These are phyloP conservation scores for Pythium utonaiense DNA, from an alignment of 352 stramenopile species.

Conservation along the genomic window DNA sequence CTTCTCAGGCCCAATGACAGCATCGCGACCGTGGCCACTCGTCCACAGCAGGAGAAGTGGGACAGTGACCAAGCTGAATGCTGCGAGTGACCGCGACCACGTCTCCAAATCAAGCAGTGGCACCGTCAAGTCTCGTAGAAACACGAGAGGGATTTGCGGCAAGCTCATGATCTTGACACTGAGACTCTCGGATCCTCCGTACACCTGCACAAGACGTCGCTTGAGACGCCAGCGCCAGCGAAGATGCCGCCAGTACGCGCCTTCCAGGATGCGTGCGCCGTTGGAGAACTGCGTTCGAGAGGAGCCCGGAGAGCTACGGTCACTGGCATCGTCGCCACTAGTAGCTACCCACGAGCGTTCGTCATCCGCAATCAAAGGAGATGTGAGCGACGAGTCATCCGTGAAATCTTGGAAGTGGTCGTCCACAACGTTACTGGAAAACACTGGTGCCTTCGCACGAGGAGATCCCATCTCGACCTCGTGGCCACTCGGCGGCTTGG, in stretches of 20 bases:
- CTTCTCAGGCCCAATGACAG: constrained; percentile 23
- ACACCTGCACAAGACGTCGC: constrained; percentile 42
- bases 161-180: constrained; percentile 48
- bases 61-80: constrained; percentile 76
- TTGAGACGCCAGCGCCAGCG: constrained; percentile 68
- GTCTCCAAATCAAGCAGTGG: constrained; percentile 62
- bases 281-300: constrained; percentile 30
- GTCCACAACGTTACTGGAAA: constrained; percentile 48
- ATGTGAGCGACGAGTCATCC: constrained; percentile 38
- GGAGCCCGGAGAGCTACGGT: background rate
- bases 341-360: constrained; percentile 28
- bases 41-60: constrained; percentile 85
- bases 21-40: constrained; percentile 24
- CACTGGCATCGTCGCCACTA: background rate
- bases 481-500: constrained; percentile 2
- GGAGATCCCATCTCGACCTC: constrained; percentile 12
- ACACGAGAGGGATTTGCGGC: constrained; percentile 45
- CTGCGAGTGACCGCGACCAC: constrained; percentile 82
- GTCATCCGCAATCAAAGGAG: constrained; percentile 52
- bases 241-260: constrained; percentile 67
- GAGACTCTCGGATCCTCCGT: constrained; percentile 37
- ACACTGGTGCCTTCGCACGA: constrained; percentile 22
- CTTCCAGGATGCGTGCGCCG: constrained; percentile 35
- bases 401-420: constrained; percentile 58
- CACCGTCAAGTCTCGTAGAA: constrained; percentile 62